phyloP scores from a whole-genome alignment of 129 eudicot genomes.

The Flaveria bidentis region DNA sequence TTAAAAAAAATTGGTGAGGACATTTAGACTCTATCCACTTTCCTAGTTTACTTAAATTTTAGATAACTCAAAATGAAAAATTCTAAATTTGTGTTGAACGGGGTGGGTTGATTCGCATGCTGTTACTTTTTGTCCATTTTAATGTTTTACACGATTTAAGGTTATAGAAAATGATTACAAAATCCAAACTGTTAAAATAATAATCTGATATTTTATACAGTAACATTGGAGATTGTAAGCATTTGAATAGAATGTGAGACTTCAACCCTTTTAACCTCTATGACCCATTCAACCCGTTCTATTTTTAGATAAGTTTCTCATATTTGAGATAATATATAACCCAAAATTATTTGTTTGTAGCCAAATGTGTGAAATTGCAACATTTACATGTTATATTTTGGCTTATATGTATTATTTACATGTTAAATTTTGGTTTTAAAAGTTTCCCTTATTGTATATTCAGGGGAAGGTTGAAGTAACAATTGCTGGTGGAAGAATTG shows the following conservation, averaged over 20 bases:
- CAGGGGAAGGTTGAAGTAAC: constrained; percentile 97
- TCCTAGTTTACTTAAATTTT: background rate
- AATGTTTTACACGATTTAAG: background rate
- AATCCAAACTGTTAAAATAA: background rate
- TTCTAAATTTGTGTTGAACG: too few relatives aligned
- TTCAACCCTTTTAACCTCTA: background rate
- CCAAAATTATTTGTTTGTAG: background rate
- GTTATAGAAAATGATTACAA: background rate
- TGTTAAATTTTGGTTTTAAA: background rate
- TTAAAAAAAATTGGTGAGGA: background rate
- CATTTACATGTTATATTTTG: background rate
- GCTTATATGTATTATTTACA: background rate
- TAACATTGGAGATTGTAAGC: background rate
- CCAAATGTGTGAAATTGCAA: background rate
- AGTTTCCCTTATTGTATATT: background rate
- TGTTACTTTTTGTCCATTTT: too few relatives aligned
- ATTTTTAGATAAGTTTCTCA: background rate
- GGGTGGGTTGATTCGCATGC: too few relatives aligned
- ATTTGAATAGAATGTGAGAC: background rate
- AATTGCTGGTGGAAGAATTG: constrained; percentile 90
- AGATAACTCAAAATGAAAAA: background rate
- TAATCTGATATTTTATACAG: too few relatives aligned
- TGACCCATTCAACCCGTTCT: background rate
- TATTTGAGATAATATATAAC: background rate
- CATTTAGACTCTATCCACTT: background rate